Evolutionary conservation across 2,329 filamentous ascomycete species (phyloP).

Genomic region (Karstenula rhodostoma): DNA sequence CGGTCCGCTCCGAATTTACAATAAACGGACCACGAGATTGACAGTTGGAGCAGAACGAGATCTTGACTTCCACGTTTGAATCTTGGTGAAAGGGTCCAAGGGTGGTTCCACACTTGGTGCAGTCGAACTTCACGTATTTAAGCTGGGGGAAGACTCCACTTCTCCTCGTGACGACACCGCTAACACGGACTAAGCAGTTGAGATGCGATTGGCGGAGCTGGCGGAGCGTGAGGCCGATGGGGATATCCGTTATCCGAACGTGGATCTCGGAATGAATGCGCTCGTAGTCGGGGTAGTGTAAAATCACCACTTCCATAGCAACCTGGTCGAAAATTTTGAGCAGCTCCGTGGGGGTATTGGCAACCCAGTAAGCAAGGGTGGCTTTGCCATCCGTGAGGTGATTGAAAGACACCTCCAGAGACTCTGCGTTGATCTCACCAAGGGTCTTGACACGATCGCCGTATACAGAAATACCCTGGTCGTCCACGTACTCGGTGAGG

Average conservation of each 20-base stretch:
- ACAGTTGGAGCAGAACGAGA: constrained; percentile 95
- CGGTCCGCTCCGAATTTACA: constrained; percentile 94
- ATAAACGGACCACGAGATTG: constrained; percentile 95
- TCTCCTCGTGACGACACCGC: constrained; percentile 91
- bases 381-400: constrained; percentile 91
- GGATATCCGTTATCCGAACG: constrained; percentile 93
- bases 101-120: constrained; percentile 88
- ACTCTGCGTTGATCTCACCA: constrained; percentile 97
- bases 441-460: constrained; percentile 92
- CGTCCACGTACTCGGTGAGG: constrained; percentile 93
- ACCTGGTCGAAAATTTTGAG: constrained; percentile 96
- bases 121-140: constrained; percentile 99
- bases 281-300: constrained; percentile 97
- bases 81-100: constrained; percentile 97
- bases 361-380: constrained; percentile 92
- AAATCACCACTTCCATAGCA: constrained; percentile 92
- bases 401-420: constrained; percentile 94
- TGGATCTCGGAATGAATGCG: constrained; percentile 98
- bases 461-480: constrained; percentile 89
- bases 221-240: constrained; percentile 92
- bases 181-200: constrained; percentile 93
- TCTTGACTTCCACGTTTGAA: constrained; percentile 93
- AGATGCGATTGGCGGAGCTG: constrained; percentile 94
- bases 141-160: constrained; percentile 97
- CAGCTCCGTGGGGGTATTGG: constrained; percentile 94